phyloP scores from a whole-genome alignment of 1,284 basidiomycete species.

The Puccinia hordei region DNA sequence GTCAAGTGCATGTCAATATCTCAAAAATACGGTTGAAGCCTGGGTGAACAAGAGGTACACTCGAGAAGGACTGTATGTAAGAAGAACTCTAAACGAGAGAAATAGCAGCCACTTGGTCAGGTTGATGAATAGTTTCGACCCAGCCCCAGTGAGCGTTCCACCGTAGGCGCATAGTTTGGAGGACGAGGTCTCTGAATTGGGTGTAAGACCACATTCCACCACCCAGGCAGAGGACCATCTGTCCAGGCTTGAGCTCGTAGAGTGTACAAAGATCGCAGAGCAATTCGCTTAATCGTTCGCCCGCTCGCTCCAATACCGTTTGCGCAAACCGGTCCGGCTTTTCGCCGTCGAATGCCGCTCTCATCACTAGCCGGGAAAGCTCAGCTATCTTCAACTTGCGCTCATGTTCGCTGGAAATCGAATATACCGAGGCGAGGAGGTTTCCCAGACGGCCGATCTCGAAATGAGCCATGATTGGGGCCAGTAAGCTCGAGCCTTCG shows the following conservation, averaged over 20 bases:
- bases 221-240: constrained; percentile 24
- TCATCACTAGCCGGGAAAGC: constrained; percentile 24
- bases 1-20: no score
- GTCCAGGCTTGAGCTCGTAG: neutral
- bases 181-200: constrained; percentile 6
- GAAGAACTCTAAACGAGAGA: constrained; percentile 1
- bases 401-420: constrained; percentile 26
- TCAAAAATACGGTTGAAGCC: no score
- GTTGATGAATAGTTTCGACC: constrained; percentile 37
- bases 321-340: constrained; percentile 16
- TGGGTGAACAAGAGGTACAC: no score
- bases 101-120: constrained; percentile 36
- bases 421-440: constrained; percentile 32
- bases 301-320: constrained; percentile 1
- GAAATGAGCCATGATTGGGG: constrained; percentile 20
- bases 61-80: no score
- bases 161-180: neutral
- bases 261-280: neutral
- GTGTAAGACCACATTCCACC: constrained; percentile 44
- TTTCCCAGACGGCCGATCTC: neutral
- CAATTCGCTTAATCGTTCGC: constrained; percentile 5
- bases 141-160: constrained; percentile 45
- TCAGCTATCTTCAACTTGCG: constrained; percentile 30
- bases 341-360: neutral
- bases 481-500: constrained; percentile 8